Evolutionary conservation across 2,329 filamentous ascomycete species (phyloP).

Genomic region (Penicillium rolfsii): DNA sequence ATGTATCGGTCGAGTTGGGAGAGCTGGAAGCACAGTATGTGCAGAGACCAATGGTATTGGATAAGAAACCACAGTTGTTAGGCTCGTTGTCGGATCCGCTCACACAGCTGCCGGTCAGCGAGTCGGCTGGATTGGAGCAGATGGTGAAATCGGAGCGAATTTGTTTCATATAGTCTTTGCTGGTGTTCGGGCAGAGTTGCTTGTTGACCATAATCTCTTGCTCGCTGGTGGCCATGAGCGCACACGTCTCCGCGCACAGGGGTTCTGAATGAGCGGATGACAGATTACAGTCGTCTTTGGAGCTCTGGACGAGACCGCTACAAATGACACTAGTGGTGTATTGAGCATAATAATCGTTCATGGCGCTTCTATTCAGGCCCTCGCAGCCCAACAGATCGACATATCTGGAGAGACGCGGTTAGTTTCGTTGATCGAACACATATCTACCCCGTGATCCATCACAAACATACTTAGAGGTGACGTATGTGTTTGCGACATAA

Average conservation of each 20-base stretch:
- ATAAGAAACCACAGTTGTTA: slow-evolving; percentile 80
- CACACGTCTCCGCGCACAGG: slow-evolving; percentile 87
- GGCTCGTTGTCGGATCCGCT: slow-evolving; percentile 78
- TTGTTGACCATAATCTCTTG: slow-evolving; percentile 77
- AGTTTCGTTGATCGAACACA: slow-evolving; percentile 5
- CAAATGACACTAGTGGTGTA: slow-evolving; percentile 92
- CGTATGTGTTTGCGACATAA: slow-evolving; percentile 76
- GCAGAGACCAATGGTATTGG: slow-evolving; percentile 75
- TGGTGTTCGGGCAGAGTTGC: slow-evolving; percentile 70
- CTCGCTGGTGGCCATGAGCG: slow-evolving; percentile 72
- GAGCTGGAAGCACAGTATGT: slow-evolving; percentile 82
- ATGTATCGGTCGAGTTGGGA: slow-evolving; percentile 90
- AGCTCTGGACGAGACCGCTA: slow-evolving; percentile 92
- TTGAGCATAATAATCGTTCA: slow-evolving; percentile 82
- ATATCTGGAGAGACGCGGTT: slow-evolving; percentile 63
- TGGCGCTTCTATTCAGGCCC: slow-evolving; percentile 74
- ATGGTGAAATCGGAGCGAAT: slow-evolving; percentile 92
- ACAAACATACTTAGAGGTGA: slow-evolving; percentile 70
- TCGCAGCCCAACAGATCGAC: slow-evolving; percentile 78
- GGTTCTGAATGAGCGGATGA: slow-evolving; percentile 68
- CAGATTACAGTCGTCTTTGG: slow-evolving; percentile 69
- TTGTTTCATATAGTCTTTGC: slow-evolving; percentile 68
- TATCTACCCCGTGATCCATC: not conserved
- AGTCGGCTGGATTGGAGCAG: slow-evolving; percentile 79
- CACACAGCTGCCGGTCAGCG: slow-evolving; percentile 76